Conservation (phyloP, 345 rosid species). For the Salix suchowensis region DNA sequence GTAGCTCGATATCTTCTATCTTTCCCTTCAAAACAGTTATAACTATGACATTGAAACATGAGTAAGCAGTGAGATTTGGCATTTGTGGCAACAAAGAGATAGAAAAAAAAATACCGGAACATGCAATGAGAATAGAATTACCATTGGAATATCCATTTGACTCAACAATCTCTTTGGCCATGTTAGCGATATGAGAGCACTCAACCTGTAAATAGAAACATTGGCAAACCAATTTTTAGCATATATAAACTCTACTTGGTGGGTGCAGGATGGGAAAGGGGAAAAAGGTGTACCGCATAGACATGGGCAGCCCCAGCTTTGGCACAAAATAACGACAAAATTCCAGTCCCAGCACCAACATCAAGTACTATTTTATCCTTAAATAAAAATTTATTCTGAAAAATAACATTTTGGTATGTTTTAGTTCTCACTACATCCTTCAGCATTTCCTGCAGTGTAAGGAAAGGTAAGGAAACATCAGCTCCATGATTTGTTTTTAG, state of each 20-base stretch:
- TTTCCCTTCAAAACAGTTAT: constrained; percentile 95
- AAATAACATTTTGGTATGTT: constrained; percentile 93
- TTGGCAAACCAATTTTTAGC: constrained; percentile 1
- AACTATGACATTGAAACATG: constrained; percentile 38
- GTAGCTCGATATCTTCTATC: constrained; percentile 93
- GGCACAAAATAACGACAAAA: constrained; percentile 93
- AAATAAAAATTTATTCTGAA: constrained; percentile 83
- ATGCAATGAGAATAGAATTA: constrained; percentile 14
- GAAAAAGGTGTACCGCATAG: constrained; percentile 56
- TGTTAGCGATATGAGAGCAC: constrained; percentile 92
- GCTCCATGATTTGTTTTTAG: background rate
- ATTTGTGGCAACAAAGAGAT: background rate
- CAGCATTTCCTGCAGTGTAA: constrained; percentile 80
- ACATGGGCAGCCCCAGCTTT: constrained; percentile 94
- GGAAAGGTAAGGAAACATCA: constrained; percentile 4
- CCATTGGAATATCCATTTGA: constrained; percentile 84
- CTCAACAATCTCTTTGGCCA: constrained; percentile 87
- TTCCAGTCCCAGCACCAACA: constrained; percentile 99
- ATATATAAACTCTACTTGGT: background rate
- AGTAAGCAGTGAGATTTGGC: background rate
- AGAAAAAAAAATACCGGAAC: background rate
- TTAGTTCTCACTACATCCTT: constrained; percentile 93
- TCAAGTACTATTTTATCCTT: constrained; percentile 90
- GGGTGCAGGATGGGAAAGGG: background rate
- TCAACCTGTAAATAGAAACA: constrained; percentile 50